A percentile compares a stretch with the other conserved stretches of the same genome.
phyloP scores from a whole-genome alignment of 768 basidiomycete genomes.

The Mycena capillaripes region DNA sequence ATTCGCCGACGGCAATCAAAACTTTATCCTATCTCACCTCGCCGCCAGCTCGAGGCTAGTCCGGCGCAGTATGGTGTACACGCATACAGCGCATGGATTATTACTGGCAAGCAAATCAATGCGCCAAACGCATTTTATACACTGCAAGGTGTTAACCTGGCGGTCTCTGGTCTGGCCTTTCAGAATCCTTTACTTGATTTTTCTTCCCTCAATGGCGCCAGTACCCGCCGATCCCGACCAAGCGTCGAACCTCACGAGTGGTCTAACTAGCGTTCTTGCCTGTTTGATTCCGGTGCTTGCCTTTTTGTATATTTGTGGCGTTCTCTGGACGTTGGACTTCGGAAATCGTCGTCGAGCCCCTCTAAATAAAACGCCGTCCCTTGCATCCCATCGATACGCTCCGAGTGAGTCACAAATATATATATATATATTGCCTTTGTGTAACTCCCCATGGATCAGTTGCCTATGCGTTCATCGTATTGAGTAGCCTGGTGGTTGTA shows the following conservation, averaged over 20 bases:
- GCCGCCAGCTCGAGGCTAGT: no score
- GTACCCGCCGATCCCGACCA: conserved; percentile 20
- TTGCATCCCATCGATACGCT: conserved; percentile 62
- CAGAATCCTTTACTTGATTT: not conserved
- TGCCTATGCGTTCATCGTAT: conserved; percentile 65
- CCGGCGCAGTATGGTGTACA: no score
- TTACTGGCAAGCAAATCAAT: no score
- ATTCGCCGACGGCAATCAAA: no score
- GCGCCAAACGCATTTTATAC: no score
- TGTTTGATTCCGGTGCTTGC: conserved; percentile 52
- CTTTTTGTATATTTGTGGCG: conserved; percentile 62
- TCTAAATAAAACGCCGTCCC: conserved; percentile 64
- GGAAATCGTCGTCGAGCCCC: conserved; percentile 60
- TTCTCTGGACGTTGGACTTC: conserved; percentile 65
- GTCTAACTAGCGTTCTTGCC: conserved; percentile 52
- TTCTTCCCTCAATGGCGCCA: conserved; percentile 24
- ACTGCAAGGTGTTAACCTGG: no score
- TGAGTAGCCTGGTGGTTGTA: conserved; percentile 64
- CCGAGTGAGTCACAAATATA: conserved; percentile 56
- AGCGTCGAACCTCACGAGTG: conserved; percentile 48
- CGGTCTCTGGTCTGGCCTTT: no score
- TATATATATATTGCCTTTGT: not conserved
- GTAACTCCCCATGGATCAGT: conserved; percentile 48
- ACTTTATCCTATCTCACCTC: no score
- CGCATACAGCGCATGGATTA: no score